These are phyloP conservation scores for Kandelia obovata DNA, from an alignment of 345 rosid species.

Conservation along the genomic window DNA sequence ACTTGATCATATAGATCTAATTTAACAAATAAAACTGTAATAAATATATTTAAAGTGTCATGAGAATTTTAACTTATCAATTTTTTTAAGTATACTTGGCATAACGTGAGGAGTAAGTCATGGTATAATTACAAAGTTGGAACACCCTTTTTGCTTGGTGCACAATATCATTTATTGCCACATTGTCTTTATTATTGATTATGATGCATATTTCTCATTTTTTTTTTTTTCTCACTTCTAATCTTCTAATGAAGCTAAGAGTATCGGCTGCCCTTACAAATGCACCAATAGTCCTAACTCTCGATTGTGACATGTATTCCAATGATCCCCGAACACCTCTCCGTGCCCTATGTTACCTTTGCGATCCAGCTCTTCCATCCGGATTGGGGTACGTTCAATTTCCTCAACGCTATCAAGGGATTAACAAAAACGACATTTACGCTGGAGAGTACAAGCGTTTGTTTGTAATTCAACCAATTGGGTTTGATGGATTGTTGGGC, in stretches of 20 bases:
- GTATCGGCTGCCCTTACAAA: conserved; percentile 70
- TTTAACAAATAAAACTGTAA: too few species aligned
- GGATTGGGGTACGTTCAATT: conserved; percentile 52
- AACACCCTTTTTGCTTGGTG: too few species aligned
- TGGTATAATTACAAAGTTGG: too few species aligned
- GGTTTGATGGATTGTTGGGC: conserved; percentile 52
- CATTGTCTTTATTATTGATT: too few species aligned
- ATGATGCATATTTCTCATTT: not conserved
- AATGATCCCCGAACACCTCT: conserved; percentile 57
- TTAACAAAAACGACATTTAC: conserved; percentile 56
- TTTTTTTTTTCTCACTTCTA: not conserved
- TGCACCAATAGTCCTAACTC: conserved; percentile 57
- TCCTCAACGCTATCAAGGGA: conserved; percentile 57
- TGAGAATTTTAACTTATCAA: too few species aligned
- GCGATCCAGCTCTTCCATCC: conserved; percentile 33
- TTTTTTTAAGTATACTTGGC: too few species aligned
- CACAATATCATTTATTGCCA: too few species aligned
- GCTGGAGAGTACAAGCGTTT: conserved; percentile 35
- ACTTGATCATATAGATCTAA: too few species aligned
- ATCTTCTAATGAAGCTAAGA: conserved; percentile 44
- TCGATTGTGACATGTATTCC: conserved; percentile 83
- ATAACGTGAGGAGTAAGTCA: too few species aligned
- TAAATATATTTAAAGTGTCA: too few species aligned
- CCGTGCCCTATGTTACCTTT: conserved; percentile 51
- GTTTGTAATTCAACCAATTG: conserved; percentile 39